These are phyloP conservation scores for Poa annua DNA, from an alignment of 176 grass and related monocot genomes.

Conservation along the genomic window DNA sequence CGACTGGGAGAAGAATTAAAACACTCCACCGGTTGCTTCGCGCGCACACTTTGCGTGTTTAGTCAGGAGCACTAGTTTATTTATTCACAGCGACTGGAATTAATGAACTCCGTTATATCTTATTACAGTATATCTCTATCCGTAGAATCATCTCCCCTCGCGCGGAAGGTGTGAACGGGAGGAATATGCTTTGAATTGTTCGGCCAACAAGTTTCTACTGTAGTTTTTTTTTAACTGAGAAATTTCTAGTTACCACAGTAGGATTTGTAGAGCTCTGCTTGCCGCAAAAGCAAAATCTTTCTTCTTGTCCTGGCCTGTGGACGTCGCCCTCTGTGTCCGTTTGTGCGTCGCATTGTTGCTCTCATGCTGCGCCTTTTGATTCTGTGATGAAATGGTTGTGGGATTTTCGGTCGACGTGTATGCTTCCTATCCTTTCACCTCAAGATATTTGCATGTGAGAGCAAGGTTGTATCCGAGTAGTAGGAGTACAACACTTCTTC, in stretches of 20 bases:
- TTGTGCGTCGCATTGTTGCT: constrained; percentile 44
- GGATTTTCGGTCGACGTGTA: background rate
- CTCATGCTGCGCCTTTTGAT: constrained; percentile 18
- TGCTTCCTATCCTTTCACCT: background rate
- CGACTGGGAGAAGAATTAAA: background rate
- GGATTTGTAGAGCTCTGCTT: background rate
- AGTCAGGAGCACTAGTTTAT: background rate
- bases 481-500: background rate
- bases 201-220: background rate
- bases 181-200: constrained; percentile 48
- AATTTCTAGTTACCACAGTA: background rate
- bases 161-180: constrained; percentile 45
- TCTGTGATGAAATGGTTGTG: constrained; percentile 31
- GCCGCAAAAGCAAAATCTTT: constrained; percentile 6
- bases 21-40: constrained; percentile 27
- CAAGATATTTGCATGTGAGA: constrained; percentile 19
- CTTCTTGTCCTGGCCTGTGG: constrained; percentile 2
- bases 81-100: constrained; percentile 37
- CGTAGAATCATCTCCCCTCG: background rate
- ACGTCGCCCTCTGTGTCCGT: background rate
- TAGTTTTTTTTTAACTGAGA: background rate
- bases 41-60: constrained; percentile 16
- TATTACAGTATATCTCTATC: background rate
- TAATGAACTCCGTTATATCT: constrained; percentile 14
- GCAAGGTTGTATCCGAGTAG: background rate